These are phyloP conservation scores for Escallonia rubra DNA, from an alignment of 129 eudicot species.

Conservation along the genomic window DNA sequence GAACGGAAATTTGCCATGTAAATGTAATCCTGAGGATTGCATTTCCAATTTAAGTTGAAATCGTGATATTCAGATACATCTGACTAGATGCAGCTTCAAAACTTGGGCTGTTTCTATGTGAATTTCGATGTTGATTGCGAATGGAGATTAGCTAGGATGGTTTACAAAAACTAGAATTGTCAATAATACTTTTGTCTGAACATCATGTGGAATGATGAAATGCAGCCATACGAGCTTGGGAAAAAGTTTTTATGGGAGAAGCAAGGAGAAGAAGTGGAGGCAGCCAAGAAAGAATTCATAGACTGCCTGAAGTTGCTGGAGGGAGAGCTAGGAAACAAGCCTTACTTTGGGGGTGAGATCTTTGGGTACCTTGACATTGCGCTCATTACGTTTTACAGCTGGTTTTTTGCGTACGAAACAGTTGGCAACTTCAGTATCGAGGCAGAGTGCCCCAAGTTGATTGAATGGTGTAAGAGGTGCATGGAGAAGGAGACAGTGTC, in stretches of 20 bases:
- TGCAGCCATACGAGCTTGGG: conserved; percentile 20
- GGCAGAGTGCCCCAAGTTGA: conserved; percentile 35
- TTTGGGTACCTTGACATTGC: conserved; percentile 36
- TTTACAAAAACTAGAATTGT: no score
- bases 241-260: conserved; percentile 1
- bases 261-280: conserved; percentile 34
- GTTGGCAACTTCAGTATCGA: conserved; percentile 29
- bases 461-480: conserved; percentile 48
- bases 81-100: no score
- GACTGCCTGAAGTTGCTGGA: conserved; percentile 29
- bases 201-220: not conserved
- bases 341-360: conserved; percentile 36
- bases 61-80: no score
- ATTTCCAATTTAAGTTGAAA: no score
- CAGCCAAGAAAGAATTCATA: conserved; percentile 36
- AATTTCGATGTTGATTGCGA: no score
- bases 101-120: no score
- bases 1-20: no score
- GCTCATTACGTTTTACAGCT: conserved; percentile 24
- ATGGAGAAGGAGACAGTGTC: conserved; percentile 30
- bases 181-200: no score
- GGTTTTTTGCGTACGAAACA: conserved; percentile 37
- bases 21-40: no score
- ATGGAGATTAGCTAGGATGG: no score
- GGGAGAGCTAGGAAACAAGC: conserved; percentile 33